Evolutionary conservation across 192 early-diverging fungal genomes (phyloP).

Genomic region (Chytriomyces sp.): DNA sequence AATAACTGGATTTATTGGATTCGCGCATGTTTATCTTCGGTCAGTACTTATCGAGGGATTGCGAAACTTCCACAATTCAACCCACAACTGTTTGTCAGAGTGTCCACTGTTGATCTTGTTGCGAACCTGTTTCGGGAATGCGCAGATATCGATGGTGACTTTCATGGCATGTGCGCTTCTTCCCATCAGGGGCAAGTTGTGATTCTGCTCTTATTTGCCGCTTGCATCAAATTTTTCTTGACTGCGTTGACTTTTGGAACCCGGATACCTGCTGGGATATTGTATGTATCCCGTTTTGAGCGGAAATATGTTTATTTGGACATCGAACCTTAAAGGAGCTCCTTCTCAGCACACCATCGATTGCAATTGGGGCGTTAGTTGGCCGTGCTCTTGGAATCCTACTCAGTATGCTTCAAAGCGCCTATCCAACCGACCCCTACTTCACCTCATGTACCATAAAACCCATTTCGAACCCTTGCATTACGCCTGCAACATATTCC

Average conservation of each 20-base stretch:
- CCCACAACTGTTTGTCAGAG: conserved; percentile 13
- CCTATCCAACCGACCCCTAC: conserved; percentile 62
- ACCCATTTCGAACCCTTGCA: conserved; percentile 66
- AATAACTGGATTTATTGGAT: conserved; percentile 56
- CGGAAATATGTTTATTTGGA: neutral
- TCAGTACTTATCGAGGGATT: conserved; percentile 32
- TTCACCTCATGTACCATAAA: conserved; percentile 71
- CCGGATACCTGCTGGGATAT: conserved; percentile 57
- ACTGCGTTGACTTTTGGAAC: conserved; percentile 62
- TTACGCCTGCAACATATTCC: conserved; percentile 95
- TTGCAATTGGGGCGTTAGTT: conserved; percentile 91
- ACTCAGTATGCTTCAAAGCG: conserved; percentile 68
- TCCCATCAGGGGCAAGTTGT: conserved; percentile 19
- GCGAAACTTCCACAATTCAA: conserved; percentile 3
- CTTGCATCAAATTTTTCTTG: conserved; percentile 52
- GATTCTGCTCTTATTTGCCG: conserved; percentile 46
- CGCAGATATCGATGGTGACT: conserved; percentile 56
- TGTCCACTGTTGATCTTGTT: conserved; percentile 52
- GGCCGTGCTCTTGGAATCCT: conserved; percentile 89
- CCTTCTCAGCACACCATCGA: conserved; percentile 89
- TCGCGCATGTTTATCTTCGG: conserved; percentile 49
- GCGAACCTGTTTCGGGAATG: conserved; percentile 65
- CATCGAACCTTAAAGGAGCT: conserved; percentile 51
- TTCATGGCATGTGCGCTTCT: conserved; percentile 56
- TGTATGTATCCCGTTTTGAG: conserved; percentile 34